Evolutionary conservation across 768 basidiomycete species (phyloP).

Genomic region (Naematelia aurantialba): DNA sequence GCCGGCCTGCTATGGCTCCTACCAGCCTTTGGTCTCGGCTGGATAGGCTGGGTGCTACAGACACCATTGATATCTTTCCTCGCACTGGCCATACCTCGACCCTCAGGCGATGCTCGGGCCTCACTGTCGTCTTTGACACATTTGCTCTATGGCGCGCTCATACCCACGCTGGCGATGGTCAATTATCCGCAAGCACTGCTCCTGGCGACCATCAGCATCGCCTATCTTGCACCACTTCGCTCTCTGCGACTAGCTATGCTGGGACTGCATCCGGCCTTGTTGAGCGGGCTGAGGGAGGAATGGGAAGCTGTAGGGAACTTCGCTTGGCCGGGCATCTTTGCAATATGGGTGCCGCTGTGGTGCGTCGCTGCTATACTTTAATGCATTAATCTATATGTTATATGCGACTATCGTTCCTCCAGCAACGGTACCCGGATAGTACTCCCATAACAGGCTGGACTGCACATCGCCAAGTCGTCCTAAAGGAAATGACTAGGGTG

Average conservation of each 20-base stretch:
- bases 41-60: conserved; percentile 52
- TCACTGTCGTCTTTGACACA: conserved; percentile 60
- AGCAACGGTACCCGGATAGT: too few species aligned
- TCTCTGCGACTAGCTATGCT: conserved; percentile 11
- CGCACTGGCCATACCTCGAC: conserved; percentile 15
- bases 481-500: too few species aligned
- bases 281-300: conserved; percentile 15
- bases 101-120: conserved; percentile 4
- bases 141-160: conserved; percentile 77
- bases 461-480: too few species aligned
- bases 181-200: conserved; percentile 85
- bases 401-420: too few species aligned
- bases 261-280: conserved; percentile 3
- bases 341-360: conserved; percentile 34
- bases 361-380: conserved; percentile 14
- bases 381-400: conserved; percentile 4
- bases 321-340: conserved; percentile 30
- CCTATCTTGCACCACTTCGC: conserved; percentile 16
- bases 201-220: conserved; percentile 56
- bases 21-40: conserved; percentile 15
- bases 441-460: too few species aligned
- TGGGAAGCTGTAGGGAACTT: conserved; percentile 30
- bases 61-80: conserved; percentile 7
- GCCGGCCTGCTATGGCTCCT: conserved; percentile 63
- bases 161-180: conserved; percentile 79